phyloP scores from a whole-genome alignment of 148 eudicot genomes.

The Suaeda aralocaspica region DNA sequence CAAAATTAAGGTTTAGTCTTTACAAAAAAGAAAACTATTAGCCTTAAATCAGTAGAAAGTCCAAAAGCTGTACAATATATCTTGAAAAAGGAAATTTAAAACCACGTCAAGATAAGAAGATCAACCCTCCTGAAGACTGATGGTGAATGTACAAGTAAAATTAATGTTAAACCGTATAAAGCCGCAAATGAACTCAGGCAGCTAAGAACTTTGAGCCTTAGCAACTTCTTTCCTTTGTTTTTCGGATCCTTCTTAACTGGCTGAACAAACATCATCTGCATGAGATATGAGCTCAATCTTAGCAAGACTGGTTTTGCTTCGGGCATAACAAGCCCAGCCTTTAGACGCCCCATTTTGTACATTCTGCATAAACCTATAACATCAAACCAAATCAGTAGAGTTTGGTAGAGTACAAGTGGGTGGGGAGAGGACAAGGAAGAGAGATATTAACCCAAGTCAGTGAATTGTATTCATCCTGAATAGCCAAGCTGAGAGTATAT shows the following conservation, averaged over 20 bases:
- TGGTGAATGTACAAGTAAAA: too few species aligned
- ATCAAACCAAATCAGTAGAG: conserved; percentile 2
- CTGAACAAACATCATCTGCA: conserved; percentile 30
- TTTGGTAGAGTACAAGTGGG: too few species aligned
- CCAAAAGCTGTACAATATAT: too few species aligned
- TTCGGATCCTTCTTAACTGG: conserved; percentile 46
- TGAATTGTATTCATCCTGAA: conserved; percentile 66
- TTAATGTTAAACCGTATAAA: too few species aligned
- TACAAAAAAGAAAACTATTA: too few species aligned
- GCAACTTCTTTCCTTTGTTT: conserved; percentile 51
- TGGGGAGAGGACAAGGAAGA: conserved; percentile 31
- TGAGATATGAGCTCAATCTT: conserved; percentile 53
- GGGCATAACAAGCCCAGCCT: conserved; percentile 74
- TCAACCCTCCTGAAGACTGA: too few species aligned
- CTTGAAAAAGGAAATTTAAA: too few species aligned
- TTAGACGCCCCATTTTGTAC: conserved; percentile 93
- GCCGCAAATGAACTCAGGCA: too few species aligned
- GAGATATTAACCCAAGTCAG: conserved; percentile 64
- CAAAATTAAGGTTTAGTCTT: too few species aligned
- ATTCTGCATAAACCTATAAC: conserved; percentile 36
- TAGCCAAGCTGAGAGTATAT: conserved; percentile 89
- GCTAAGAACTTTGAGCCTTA: conserved; percentile 37
- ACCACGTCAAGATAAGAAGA: too few species aligned
- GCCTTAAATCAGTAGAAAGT: too few species aligned
- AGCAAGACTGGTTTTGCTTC: conserved; percentile 79